A percentile compares a stretch with the other conserved stretches of the same genome.
Conservation (phyloP, 305 asterid species). For the Euphrasia arctica region DNA sequence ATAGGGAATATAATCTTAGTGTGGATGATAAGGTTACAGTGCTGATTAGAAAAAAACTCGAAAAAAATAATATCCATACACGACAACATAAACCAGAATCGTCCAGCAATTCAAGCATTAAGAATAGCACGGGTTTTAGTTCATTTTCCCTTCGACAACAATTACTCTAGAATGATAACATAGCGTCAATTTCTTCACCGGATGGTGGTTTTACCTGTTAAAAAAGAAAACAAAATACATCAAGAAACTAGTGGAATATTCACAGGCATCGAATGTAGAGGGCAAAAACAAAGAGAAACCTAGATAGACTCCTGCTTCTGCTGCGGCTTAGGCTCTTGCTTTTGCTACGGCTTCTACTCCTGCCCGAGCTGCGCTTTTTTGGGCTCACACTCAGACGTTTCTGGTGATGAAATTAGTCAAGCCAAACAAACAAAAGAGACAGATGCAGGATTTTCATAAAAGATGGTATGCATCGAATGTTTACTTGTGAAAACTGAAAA, state of each 20-base stretch:
- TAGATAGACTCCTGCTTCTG: conserved; percentile 54
- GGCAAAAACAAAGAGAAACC: conserved; percentile 30
- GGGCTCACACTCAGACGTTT: conserved; percentile 57
- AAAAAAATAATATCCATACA: conserved; percentile 18
- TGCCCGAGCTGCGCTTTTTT: conserved; percentile 41
- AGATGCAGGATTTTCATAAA: conserved; percentile 21
- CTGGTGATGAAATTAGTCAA: conserved; percentile 41
- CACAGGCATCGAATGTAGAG: background rate
- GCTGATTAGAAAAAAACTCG: background rate
- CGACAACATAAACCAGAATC: conserved; percentile 8
- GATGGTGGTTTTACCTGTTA: conserved; percentile 34
- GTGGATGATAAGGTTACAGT: conserved; percentile 8
- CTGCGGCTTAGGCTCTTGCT: conserved; percentile 63
- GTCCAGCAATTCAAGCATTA: conserved; percentile 13
- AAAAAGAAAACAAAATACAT: conserved; percentile 2
- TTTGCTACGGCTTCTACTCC: conserved; percentile 50
- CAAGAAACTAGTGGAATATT: background rate
- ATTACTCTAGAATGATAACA: conserved; percentile 9
- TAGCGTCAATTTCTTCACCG: conserved; percentile 19
- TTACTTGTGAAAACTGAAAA: background rate
- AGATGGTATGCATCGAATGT: background rate
- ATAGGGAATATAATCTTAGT: background rate
- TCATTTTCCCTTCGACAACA: conserved; percentile 17
- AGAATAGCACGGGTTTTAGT: conserved; percentile 14
- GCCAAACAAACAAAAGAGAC: conserved; percentile 23